phyloP scores from a whole-genome alignment of 139 green algal genomes.

The Ulvella scutata region DNA sequence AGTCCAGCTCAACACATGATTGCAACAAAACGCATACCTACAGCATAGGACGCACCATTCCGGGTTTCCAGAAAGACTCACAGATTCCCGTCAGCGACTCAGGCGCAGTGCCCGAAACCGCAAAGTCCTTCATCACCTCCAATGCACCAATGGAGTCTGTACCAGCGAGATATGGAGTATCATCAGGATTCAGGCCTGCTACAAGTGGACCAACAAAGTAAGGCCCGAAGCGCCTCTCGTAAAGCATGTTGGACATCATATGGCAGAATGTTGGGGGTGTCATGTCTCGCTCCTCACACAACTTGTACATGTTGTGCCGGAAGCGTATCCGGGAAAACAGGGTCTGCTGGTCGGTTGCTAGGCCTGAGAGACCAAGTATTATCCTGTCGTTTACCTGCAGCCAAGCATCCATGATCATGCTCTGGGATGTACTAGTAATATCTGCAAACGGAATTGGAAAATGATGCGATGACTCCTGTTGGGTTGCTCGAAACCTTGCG shows the following conservation, averaged over 20 bases:
- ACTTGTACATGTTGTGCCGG: constrained; percentile 94
- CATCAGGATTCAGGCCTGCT: constrained; percentile 78
- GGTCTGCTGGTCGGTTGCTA: constrained; percentile 86
- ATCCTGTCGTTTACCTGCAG: constrained; percentile 87
- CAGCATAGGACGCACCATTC: constrained; percentile 54
- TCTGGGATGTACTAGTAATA: no score
- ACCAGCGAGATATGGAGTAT: constrained; percentile 78
- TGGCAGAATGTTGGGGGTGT: constrained; percentile 80
- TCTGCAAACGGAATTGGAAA: no score
- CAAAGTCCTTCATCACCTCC: constrained; percentile 91
- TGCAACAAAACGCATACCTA: background rate
- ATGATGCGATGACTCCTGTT: no score
- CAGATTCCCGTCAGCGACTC: constrained; percentile 94
- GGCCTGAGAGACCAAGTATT: constrained; percentile 78
- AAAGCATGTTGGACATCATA: constrained; percentile 82
- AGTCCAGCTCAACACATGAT: background rate
- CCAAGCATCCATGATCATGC: no score
- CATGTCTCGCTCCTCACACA: constrained; percentile 94
- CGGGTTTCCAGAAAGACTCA: constrained; percentile 80
- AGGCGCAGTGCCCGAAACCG: constrained; percentile 73
- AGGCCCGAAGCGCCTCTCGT: constrained; percentile 90
- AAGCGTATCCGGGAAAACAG: constrained; percentile 76
- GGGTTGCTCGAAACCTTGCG: no score
- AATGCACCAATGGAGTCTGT: constrained; percentile 94
- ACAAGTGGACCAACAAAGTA: constrained; percentile 94